Conservation (phyloP, 176 grass and related monocot genomes). For the Carex littledalei region DNA sequence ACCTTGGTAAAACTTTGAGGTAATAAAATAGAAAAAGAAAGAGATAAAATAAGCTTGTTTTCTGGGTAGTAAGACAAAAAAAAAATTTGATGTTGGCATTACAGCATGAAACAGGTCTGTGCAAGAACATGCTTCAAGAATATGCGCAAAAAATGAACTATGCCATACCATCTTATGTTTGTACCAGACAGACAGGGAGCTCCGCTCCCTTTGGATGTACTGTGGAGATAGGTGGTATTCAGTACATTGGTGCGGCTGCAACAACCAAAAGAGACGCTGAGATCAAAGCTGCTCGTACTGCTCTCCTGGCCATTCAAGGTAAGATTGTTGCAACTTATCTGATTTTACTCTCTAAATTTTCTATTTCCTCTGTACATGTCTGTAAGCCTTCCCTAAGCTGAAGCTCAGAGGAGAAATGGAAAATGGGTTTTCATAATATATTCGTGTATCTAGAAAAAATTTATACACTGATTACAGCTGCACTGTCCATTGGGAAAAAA, state of each 20-base stretch:
- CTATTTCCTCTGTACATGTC: background rate
- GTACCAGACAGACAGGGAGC: conserved; percentile 45
- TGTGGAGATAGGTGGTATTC: conserved; percentile 86
- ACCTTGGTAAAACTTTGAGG: background rate
- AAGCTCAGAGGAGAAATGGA: background rate
- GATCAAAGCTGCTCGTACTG: conserved; percentile 85
- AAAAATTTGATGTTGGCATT: conserved; percentile 17
- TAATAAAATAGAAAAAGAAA: background rate
- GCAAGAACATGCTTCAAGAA: conserved; percentile 97
- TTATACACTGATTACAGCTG: background rate
- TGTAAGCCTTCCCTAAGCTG: background rate
- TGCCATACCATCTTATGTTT: conserved; percentile 80
- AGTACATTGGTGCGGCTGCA: conserved; percentile 79
- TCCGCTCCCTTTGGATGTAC: conserved; percentile 58
- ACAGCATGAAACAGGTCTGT: conserved; percentile 75
- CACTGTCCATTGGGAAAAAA: background rate
- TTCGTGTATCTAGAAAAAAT: background rate
- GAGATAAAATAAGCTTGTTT: background rate
- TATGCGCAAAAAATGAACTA: conserved; percentile 99
- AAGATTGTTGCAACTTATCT: background rate
- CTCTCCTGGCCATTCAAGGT: conserved; percentile 93
- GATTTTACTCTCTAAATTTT: conserved; percentile 1
- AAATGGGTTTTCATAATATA: background rate
- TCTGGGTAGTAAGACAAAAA: background rate
- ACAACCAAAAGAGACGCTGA: conserved; percentile 87